Base-by-base conservation (phyloP, 1,284 basidiomycete species). In the Sphagnurus paluster region DNA sequence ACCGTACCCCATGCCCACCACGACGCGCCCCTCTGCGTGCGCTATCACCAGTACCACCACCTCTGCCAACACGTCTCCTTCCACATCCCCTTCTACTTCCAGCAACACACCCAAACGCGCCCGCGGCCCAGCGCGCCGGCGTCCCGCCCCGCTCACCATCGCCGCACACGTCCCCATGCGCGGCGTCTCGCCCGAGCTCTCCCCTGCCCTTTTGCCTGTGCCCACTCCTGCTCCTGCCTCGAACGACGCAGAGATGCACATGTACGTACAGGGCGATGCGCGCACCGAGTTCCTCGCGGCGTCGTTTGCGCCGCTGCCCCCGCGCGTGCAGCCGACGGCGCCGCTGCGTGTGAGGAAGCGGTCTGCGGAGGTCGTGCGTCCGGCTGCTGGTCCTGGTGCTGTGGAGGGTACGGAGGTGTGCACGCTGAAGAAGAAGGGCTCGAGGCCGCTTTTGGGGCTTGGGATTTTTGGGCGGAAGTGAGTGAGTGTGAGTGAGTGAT, bases 61-160 rank as follows among this genome's bases (percentile, higher is more conserved):
- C 16, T 14, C 16, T n/a, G n/a, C 33, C 32, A 3, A 32, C 34
- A 9, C 40, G 39, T 62, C 2, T 61, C 63, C 14, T 50, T 52
- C 34, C 57, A 47, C 29, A 26, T 49, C 26, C 19, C 49, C 36
- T 50, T 47, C 5, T n/a, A n/a, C 25, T 4, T 13, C 5, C 33
- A 39, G 28, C 7, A 2, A 5, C 29, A 39, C 13, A 10, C 11
- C 14, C 44, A n/a, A 20, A 13, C 29, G 1, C 14, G 40, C 16
- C 30, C 44, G 43, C 34, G 61, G 66, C 14, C 65, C 64, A 32
- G 61, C 63, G 0, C 66, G 71, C 49, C 63, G 71, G 32, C 66
- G 75, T 3, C 76, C 76, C 1, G 66, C 75, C 2, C 75, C 75
- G 0, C 66, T 77, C 45, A 70, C 65, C 35, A 65, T 77, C 19